A percentile compares a stretch with the other conserved stretches of the same genome.
These are phyloP conservation scores for Fraxinus anomala DNA, from an alignment of 257 asterid species.

Conservation along the genomic window DNA sequence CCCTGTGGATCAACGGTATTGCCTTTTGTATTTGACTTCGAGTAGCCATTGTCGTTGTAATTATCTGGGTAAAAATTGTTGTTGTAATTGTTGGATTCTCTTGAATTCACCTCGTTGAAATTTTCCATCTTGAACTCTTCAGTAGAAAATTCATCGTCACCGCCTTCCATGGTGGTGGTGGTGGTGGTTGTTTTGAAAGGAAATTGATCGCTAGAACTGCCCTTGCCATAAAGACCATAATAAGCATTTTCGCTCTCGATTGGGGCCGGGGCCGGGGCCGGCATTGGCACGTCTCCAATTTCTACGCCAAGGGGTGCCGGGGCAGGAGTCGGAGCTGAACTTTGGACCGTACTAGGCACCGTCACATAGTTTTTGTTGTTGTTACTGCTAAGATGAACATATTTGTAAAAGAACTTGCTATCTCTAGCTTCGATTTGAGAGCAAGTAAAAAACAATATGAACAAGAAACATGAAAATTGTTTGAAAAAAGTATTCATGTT, in stretches of 20 bases:
- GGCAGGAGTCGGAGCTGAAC: constrained; percentile 25
- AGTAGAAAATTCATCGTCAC: constrained; percentile 33
- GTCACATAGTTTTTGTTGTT: constrained; percentile 25
- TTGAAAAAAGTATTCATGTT: constrained; percentile 43
- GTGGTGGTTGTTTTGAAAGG: constrained; percentile 1
- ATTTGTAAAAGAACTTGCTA: constrained; percentile 47
- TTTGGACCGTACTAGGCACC: constrained; percentile 16
- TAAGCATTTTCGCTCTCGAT: constrained; percentile 37
- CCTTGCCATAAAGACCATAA: constrained; percentile 43
- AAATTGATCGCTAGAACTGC: constrained; percentile 20
- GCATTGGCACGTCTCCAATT: constrained; percentile 6
- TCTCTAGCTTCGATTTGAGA: constrained; percentile 48
- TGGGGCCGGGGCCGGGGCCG: constrained; percentile 24
- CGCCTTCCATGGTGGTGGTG: background rate
- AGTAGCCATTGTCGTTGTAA: constrained; percentile 28
- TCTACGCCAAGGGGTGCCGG: constrained; percentile 11
- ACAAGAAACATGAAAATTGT: constrained; percentile 31
- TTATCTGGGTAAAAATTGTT: constrained; percentile 17
- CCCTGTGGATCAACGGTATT: constrained; percentile 40
- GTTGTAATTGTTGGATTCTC: constrained; percentile 21
- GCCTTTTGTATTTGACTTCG: constrained; percentile 14
- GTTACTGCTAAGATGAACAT: constrained; percentile 28
- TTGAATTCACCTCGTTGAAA: constrained; percentile 22
- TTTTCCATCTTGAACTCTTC: constrained; percentile 27
- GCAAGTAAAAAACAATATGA: constrained; percentile 25